Base-by-base conservation (phyloP, 805 yeast species). In the Candida nanaspora region DNA sequence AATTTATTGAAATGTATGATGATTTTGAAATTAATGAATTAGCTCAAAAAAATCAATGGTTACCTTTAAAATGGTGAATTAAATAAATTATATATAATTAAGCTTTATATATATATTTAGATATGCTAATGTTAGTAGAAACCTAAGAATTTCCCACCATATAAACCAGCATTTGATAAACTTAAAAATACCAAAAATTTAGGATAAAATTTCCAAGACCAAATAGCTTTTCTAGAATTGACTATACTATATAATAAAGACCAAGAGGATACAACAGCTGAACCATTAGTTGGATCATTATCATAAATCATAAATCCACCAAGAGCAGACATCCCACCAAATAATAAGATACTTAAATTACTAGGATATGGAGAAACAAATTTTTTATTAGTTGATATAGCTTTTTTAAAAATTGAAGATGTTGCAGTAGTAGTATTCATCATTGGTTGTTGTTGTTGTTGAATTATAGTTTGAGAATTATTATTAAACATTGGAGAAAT, bases 1-100 rank as follows among this genome's bases (percentile, higher is more conserved):
- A 91, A 59, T 84, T 91, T 53, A 91, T 91, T 44, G 98, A 93
- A 63, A 69, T 87, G 69, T 91, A 84, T 57, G 82, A 88, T 52
- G 85, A 79, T 39, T 56, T 64, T 4, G 80, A 75, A 41, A 76
- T 85, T n/a, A 69, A 68, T 14, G 59, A 69, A 35, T 71, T 67
- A 47, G 88, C 88, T 5, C 50, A 53, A 5, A 57, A 67, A 31
- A 64, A 70, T 32, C 58, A 68, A 8, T 77, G 88, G 76, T 59
- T 86, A 41, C 94, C 95, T 7, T 57, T 86, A 40, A 57, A 62
- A 44, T 86, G 95, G 95, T 75, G 44, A 48, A n/a, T n/a, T n/a
- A n/a, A n/a, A n/a, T n/a, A n/a, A n/a, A n/a, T n/a, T n/a, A n/a
- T n/a, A n/a, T n/a, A n/a, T n/a, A n/a, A n/a, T n/a, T n/a, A n/a